phyloP scores from a whole-genome alignment of 495 filamentous ascomycete genomes.

The Margaritispora aquatica region DNA sequence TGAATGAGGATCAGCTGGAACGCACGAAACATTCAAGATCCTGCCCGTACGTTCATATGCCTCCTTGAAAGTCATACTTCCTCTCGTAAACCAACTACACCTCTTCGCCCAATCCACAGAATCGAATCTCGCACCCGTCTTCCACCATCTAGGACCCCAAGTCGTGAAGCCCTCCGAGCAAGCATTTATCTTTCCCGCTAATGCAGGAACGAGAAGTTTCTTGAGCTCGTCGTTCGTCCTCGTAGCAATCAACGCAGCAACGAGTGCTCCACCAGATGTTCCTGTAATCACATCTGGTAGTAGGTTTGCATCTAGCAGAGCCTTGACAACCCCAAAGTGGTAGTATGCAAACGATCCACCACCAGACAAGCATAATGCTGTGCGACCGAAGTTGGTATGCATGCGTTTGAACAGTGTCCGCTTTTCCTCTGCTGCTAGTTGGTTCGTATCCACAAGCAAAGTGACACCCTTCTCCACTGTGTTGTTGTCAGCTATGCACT shows the following conservation, averaged over 20 bases:
- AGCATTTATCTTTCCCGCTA: slow-evolving; percentile 77
- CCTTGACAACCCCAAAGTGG: slow-evolving; percentile 90
- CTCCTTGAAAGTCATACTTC: slow-evolving; percentile 88
- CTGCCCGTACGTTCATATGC: slow-evolving; percentile 92
- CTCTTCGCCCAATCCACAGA: slow-evolving; percentile 83
- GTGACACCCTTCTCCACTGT: slow-evolving; percentile 52
- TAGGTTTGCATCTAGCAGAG: slow-evolving; percentile 78
- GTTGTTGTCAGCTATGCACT: slow-evolving; percentile 5
- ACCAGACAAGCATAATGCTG: slow-evolving; percentile 86
- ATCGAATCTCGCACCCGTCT: slow-evolving; percentile 90
- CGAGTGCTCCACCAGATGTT: slow-evolving; percentile 87
- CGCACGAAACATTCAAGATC: slow-evolving; percentile 91
- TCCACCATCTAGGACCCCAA: slow-evolving; percentile 83
- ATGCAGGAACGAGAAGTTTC: slow-evolving; percentile 73
- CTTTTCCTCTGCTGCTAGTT: slow-evolving; percentile 67
- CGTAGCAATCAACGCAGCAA: slow-evolving; percentile 83
- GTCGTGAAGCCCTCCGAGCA: slow-evolving; percentile 71
- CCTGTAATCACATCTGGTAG: slow-evolving; percentile 93
- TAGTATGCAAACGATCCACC: slow-evolving; percentile 97
- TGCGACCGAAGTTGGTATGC: slow-evolving; percentile 85
- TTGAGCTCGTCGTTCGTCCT: slow-evolving; percentile 88
- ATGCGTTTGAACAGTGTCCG: slow-evolving; percentile 80
- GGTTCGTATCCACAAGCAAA: slow-evolving; percentile 59
- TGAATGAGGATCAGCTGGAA: slow-evolving; percentile 93
- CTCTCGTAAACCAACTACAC: slow-evolving; percentile 81